Evolutionary conservation across 2,329 filamentous ascomycete species (phyloP), one percentile per base, ranked within the genome.

Genomic region (Colletotrichum cuscutae): DNA sequence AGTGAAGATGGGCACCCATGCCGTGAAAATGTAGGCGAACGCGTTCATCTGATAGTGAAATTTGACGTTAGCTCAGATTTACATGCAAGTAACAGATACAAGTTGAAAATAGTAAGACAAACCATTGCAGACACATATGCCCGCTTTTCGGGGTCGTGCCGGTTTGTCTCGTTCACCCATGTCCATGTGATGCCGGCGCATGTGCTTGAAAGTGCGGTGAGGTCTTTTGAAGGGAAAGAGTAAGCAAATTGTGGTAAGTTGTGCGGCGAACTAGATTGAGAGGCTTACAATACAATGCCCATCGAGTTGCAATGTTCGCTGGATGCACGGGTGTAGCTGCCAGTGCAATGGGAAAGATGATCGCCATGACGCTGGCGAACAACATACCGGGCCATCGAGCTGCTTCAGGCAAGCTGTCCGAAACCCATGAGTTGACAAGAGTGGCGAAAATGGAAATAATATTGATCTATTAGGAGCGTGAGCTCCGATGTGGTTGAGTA

Each of bases 1-100:
- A 13, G 78, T 79, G 46, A 79, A 79, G 42, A 79, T 79, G 5
- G 76, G 75, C 1, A 79, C 72, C 78, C 78, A 79, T 1, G 78
- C 78, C n/a, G 75, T 76, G 70, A 79, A 79, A 12, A 78, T 79
- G 62, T 77, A 79, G 15, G 78, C 76, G 19, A 78, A 79, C 0
- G 76, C 77, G 30, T 79, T 79, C 78, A 79, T 79, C 77, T 79
- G n/a, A 11, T 22, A 49, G 22, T 1, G 1, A 4, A 0, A 11
- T 9, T 4, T 8, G 4, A 8, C 7, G n/a, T 63, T n/a, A 63
- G 60, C 12, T 32, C 30, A 11, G 19, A 28, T 12, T 3, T 7
- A 7, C 2, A 12, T 42, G 37, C 7, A 30, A n/a, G 22, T 6
- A 71, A 68, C 26, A 4, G 8, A 49, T 19, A 22, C 42, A n/a